Conservation (phyloP, 2,329 filamentous ascomycete species). For the Amauroascus niger region DNA sequence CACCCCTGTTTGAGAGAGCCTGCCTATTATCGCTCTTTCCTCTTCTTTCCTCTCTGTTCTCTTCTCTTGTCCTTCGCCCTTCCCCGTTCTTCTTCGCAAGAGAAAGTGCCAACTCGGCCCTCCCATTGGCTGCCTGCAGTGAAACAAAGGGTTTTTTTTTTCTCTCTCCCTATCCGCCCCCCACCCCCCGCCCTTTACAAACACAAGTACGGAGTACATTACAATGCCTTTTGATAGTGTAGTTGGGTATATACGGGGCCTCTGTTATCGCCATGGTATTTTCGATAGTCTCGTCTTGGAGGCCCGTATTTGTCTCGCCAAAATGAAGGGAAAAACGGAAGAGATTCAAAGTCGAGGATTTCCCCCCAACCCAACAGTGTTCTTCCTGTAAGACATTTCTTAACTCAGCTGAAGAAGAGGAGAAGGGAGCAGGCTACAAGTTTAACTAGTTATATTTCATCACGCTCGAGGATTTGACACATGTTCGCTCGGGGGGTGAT, state of each 20-base stretch:
- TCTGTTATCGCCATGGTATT: not conserved
- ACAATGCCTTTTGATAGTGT: too few relatives aligned
- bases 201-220: too few relatives aligned
- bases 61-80: too few relatives aligned
- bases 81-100: too few relatives aligned
- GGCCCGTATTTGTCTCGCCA: not conserved
- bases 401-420: not conserved
- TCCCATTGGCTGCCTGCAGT: not conserved
- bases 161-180: not conserved
- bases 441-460: too few relatives aligned
- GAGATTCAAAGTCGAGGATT: too few relatives aligned
- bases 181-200: not conserved
- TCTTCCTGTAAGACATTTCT: constrained; percentile 4
- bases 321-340: not conserved
- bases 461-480: too few relatives aligned
- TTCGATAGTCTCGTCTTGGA: not conserved
- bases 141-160: not conserved
- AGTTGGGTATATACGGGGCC: too few relatives aligned
- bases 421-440: too few relatives aligned
- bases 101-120: not conserved
- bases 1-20: constrained; percentile 5
- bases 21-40: too few relatives aligned
- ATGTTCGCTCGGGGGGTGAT: not conserved
- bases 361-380: not conserved
- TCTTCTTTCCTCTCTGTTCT: not conserved